Conservation (phyloP, 176 grass and related monocot genomes). For the Triticum timopheevii region DNA sequence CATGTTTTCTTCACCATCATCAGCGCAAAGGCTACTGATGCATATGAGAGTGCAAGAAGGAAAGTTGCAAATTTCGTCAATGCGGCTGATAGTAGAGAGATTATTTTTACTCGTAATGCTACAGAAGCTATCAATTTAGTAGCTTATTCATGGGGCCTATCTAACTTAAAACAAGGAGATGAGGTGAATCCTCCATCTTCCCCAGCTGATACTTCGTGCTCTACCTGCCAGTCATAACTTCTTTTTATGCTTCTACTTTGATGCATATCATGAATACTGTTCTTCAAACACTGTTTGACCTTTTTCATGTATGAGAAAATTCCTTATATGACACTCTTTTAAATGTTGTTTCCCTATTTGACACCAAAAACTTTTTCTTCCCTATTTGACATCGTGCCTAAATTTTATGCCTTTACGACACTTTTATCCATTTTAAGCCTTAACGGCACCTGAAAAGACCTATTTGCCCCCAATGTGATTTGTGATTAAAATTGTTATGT, state of each 20-base stretch:
- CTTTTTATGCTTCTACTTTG: background rate
- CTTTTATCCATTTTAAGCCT: no score
- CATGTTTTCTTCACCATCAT: conserved; percentile 20
- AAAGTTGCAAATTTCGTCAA: conserved; percentile 94
- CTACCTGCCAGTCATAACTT: background rate
- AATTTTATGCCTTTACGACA: no score
- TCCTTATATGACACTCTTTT: no score
- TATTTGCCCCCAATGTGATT: no score
- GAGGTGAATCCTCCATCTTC: conserved; percentile 44
- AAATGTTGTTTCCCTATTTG: no score
- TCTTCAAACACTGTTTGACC: background rate
- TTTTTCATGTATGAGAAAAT: background rate
- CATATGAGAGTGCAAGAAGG: conserved; percentile 86
- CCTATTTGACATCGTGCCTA: no score
- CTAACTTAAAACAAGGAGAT: conserved; percentile 78
- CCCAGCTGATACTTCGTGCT: conserved; percentile 2
- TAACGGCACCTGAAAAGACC: no score
- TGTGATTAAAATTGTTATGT: no score
- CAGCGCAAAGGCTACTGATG: conserved; percentile 85
- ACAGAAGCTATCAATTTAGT: conserved; percentile 98
- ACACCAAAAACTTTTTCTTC: no score
- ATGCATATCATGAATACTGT: background rate
- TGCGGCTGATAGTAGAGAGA: conserved; percentile 75
- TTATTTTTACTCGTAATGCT: conserved; percentile 94
- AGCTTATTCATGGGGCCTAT: conserved; percentile 87